These are phyloP conservation scores for Penicillium ucsense DNA, from an alignment of 495 filamentous ascomycete species.

Conservation along the genomic window DNA sequence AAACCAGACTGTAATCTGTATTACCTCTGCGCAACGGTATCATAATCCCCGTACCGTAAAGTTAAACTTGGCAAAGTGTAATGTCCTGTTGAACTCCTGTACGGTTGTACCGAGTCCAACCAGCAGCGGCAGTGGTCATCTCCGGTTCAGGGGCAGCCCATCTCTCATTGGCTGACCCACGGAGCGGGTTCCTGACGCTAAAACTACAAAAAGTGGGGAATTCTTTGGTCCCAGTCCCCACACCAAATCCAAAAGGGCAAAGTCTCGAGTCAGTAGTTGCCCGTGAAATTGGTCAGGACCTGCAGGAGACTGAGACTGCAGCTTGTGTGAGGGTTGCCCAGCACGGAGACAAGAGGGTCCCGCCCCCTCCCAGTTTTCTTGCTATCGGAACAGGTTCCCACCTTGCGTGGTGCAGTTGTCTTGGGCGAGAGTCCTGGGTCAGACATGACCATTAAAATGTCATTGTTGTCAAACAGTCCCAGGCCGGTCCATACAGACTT, in stretches of 20 bases:
- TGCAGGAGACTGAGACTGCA: too few relatives aligned
- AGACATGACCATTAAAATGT: not conserved
- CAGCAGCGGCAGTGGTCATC: slow-evolving; percentile 4
- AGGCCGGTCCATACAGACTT: too few relatives aligned
- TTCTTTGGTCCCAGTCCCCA: not conserved
- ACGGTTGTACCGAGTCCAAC: not conserved
- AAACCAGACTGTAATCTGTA: too few relatives aligned
- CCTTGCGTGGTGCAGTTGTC: slow-evolving; percentile 10
- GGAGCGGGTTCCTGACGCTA: slow-evolving; percentile 25
- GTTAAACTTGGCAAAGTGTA: too few relatives aligned
- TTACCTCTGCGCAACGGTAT: too few relatives aligned
- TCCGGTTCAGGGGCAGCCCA: slow-evolving; percentile 15
- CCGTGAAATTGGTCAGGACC: too few relatives aligned
- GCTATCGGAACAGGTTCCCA: too few relatives aligned
- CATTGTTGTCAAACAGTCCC: not conserved
- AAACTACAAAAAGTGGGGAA: not conserved
- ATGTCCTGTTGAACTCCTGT: not conserved
- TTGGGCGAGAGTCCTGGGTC: not conserved
- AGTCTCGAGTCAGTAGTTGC: not conserved
- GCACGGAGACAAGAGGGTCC: too few relatives aligned
- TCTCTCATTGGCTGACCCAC: slow-evolving; percentile 12
- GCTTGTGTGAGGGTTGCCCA: too few relatives aligned
- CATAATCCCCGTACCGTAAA: too few relatives aligned
- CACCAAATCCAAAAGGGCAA: not conserved
- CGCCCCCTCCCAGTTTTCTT: not conserved